phyloP scores from a whole-genome alignment of 2,329 filamentous ascomycete species.

The Aspergillus eucalypticola region DNA sequence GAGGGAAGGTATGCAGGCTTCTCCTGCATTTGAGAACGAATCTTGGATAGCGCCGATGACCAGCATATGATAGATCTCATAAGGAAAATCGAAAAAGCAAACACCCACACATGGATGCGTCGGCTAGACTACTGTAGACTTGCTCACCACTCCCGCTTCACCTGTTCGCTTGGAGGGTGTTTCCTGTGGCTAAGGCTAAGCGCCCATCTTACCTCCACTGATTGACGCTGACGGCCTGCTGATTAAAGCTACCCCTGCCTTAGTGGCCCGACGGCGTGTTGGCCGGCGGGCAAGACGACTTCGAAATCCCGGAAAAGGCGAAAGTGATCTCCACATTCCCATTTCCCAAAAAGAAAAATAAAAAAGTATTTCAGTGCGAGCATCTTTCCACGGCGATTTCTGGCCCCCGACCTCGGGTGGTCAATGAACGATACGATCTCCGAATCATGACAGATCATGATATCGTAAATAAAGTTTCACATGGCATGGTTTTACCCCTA shows the following conservation, averaged over 20 bases:
- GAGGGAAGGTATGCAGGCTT: background rate
- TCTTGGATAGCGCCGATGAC: background rate
- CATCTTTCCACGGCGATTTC: background rate
- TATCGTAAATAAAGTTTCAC: background rate
- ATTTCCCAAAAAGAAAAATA: background rate
- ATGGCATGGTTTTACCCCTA: background rate
- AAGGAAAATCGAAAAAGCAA: background rate
- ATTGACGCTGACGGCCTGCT: constrained; percentile 11
- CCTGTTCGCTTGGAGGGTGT: background rate
- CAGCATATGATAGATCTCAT: background rate
- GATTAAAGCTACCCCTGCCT: constrained; percentile 19
- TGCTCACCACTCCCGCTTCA: background rate
- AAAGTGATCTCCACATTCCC: background rate
- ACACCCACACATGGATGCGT: background rate
- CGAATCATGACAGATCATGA: background rate
- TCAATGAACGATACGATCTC: background rate
- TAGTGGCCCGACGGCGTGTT: constrained; percentile 16
- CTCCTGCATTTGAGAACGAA: background rate
- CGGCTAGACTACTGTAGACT: background rate
- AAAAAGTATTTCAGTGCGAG: background rate
- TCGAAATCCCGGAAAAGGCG: constrained; percentile 22
- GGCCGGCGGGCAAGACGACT: constrained; percentile 22
- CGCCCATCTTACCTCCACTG: background rate
- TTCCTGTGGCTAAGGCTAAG: background rate
- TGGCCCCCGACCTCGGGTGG: background rate